A percentile compares a stretch with the other conserved stretches of the same genome.
phyloP scores from a whole-genome alignment of 73 alveolate species.

The Urostyla sp. region DNA sequence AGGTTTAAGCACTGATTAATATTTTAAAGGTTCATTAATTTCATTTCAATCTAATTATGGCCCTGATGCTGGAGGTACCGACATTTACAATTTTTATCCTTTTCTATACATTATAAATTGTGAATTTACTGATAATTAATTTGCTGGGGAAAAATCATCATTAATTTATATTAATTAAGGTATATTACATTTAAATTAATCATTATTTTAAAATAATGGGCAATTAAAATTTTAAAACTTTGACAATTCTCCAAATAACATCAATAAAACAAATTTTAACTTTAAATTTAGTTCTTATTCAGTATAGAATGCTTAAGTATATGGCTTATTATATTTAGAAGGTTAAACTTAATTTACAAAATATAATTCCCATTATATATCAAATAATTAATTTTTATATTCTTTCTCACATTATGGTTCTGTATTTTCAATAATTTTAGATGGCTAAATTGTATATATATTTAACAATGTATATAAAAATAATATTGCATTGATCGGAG shows the following conservation, averaged over 20 bases:
- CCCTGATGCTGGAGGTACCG: no score
- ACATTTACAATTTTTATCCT: background rate
- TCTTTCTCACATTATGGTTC: conserved; percentile 44
- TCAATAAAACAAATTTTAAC: background rate
- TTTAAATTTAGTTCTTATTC: background rate
- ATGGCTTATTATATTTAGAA: conserved; percentile 13
- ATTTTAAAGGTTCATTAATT: conserved; percentile 28
- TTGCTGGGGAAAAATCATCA: conserved; percentile 21
- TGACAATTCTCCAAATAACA: background rate
- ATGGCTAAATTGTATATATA: background rate
- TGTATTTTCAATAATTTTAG: background rate
- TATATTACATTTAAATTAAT: background rate
- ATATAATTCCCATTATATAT: conserved; percentile 17
- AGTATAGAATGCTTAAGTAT: background rate
- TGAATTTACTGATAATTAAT: conserved; percentile 1
- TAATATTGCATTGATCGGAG: conserved; percentile 6
- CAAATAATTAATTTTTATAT: conserved; percentile 9
- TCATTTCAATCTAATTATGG: background rate
- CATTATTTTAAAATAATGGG: conserved; percentile 29
- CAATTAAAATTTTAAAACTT: background rate
- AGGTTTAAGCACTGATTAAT: background rate
- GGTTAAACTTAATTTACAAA: conserved; percentile 16
- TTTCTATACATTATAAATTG: background rate
- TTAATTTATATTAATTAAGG: conserved; percentile 17
- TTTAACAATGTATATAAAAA: conserved; percentile 1